Base-by-base conservation (phyloP, 495 filamentous ascomycete genomes). In the Penicillium simplicissimum region DNA sequence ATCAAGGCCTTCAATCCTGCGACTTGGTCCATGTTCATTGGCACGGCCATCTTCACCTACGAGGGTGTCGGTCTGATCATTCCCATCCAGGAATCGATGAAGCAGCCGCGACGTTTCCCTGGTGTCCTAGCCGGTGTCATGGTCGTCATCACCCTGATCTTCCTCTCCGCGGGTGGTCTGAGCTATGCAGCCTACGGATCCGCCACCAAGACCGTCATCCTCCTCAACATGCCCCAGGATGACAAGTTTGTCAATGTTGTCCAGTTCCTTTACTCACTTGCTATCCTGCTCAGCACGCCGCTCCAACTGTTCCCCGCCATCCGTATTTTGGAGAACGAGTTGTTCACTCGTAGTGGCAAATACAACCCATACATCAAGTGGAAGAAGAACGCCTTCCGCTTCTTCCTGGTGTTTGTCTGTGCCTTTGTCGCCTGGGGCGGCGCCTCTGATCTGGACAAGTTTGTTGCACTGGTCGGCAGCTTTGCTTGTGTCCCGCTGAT, bases 11-110 rank as follows among this genome's bases (percentile, higher is more conserved):
- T 98, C 81, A 98, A 98, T 77, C 75, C 86, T 4, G 82, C 87
- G 21, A 85, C 90, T 67, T 98, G 95, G 95, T 96, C 93, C 0
- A 85, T 98, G 36, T 97, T 98, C 74, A 97, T 98, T 67, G 95
- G 95, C 64, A 98, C 95, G 8, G 96, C 95, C 19, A 97, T 98
- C 65, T 98, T 98, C 79, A 98, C 95, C 6, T 98, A 97, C 64
- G 95, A 98, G 70, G 95, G 95, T 19, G 93, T 98, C 64, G 95
- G 95, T 19, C 84, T 98, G n/a, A 96, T 98, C 75, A 97, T 98
- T 59, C 95, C 95, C 3, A 98, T 98, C 59, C 96, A 98, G 75
- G 91, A 95, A 69, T 95, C 93, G 3, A 98, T 98, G 95, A 88
- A 86, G 69, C 79, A 90, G 51, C 95, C 92, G 1, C 81, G 86